Conservation (phyloP, 2,329 filamentous ascomycete species). For the Neonectria coccinea region DNA sequence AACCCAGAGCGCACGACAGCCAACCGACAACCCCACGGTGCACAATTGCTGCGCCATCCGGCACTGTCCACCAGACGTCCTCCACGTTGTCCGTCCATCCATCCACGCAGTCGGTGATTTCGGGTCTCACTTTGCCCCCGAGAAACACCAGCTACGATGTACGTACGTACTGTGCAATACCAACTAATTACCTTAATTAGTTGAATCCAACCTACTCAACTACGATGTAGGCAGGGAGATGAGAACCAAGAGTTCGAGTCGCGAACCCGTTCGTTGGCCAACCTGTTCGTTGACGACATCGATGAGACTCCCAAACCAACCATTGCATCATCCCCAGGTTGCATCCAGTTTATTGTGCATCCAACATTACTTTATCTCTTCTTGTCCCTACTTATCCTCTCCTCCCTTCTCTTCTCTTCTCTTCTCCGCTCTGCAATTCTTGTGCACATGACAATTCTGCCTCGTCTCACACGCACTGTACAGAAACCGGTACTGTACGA, state of each 20-base stretch:
- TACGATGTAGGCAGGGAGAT: neutral
- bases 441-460: constrained; percentile 1
- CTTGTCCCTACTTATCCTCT: neutral
- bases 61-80: constrained; percentile 3
- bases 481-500: constrained; percentile 2
- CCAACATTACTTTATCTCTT: constrained; percentile 2
- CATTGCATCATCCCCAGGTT: constrained; percentile 9
- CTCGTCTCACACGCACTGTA: constrained; percentile 14
- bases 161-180: too few species aligned
- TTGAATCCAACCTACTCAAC: too few species aligned
- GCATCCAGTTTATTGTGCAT: neutral
- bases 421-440: neutral
- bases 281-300: neutral
- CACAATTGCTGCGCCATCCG: constrained; percentile 12
- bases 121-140: constrained; percentile 13
- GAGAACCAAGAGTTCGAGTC: neutral
- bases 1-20: constrained; percentile 36
- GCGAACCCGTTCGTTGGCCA: neutral
- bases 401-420: neutral
- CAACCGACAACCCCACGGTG: constrained; percentile 46
- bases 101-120: constrained; percentile 9
- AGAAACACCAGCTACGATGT: neutral
- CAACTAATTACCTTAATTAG: too few species aligned
- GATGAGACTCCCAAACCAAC: neutral
- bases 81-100: neutral